Evolutionary conservation across 768 basidiomycete genomes (phyloP), one percentile per base, ranked within the genome.

Genomic region (Auriculariales sp.): DNA sequence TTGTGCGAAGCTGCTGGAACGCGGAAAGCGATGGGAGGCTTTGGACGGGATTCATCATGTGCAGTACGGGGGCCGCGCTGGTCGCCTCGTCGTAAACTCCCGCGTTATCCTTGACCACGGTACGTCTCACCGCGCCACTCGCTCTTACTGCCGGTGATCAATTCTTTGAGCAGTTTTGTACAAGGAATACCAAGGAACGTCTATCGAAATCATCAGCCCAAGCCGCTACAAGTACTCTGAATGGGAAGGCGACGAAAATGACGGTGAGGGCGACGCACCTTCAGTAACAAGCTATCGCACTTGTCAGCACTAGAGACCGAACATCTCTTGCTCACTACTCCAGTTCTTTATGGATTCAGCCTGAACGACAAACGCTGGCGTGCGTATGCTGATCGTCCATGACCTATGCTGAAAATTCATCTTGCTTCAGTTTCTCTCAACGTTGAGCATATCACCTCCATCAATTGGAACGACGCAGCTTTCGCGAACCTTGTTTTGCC

Each of bases 71-170:
- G 78, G 78, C 28, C 35, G 27, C 45, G 30, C 3, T 5, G 22
- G 28, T 19, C n/a, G n/a, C n/a, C 15, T 7, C 10, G 52, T 78
- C 77, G 68, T 79, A 32, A 70, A 66, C 35, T 71, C 77, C 36
- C 66, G 79, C 15, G 71, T 80, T 49, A 79, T 81, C 75, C 63
- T 81, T 34, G 79, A 81, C 56, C 61, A 75, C 58, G 67, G 73
- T 74, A 54, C 22, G 61, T 58, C 22, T n/a, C 53, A 22, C 7
- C 19, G 12, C 15, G 12, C n/a, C n/a, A 47, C 51, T 33, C 51
- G n/a, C n/a, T n/a, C n/a, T 49, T 2, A 7, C 12, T 12, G 3
- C 3, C 3, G 25, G 45, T 34, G 2, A 19, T 67, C 69, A 65
- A 3, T 73, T 71, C 3, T 80, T 80, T 67, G 67, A 69, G 42